Evolutionary conservation across 495 filamentous ascomycete genomes (phyloP), one percentile per base, ranked within the genome.

Genomic region (Daldinia decipiens): DNA sequence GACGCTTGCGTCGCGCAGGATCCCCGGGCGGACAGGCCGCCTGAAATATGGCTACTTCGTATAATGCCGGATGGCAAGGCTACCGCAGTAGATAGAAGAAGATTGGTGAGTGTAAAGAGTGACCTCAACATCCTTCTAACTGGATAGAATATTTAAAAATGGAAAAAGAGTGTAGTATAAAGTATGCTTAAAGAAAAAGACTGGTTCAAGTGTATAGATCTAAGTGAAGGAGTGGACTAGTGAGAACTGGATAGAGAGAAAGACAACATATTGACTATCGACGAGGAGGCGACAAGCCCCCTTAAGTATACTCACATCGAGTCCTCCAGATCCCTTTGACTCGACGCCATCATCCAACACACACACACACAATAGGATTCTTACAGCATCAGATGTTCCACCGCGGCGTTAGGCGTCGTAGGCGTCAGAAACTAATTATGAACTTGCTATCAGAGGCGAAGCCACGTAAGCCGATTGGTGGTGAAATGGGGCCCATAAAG

Each of bases 41-140:
- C 39, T 19, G 29, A 43, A 11, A 39, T 36, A 50, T 31, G 31
- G 21, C 21, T 12, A 38, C 17, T 54, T 19, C 21, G 17, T 40
- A 11, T n/a, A 45, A 51, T 32, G 38, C 29, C 12, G 43, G 62
- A 29, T 4, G 68, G 62, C 1, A 71, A 15, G 24, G 61, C 68
- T 21, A 39, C 19, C 12, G 62, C 21, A 43, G 68, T 40, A 17
- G 56, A 27, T 11, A 62, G 47, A 53, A 71, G 57, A 27, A 71
- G 62, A 31, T 29, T 32, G 38, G 63, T 31, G 17, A 70, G 15
- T 7, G 47, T 60, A 47, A 71, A 17, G 62, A 53, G 40, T 9
- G 68, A 57, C 38, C 61, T 62, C 40, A 65, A 62, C 57, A 66
- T 71, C 34, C 5, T 45, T 51, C n/a, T 47, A 24, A 47, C 43